phyloP scores from a whole-genome alignment of 768 basidiomycete genomes.

The Mrakia blollopis region DNA sequence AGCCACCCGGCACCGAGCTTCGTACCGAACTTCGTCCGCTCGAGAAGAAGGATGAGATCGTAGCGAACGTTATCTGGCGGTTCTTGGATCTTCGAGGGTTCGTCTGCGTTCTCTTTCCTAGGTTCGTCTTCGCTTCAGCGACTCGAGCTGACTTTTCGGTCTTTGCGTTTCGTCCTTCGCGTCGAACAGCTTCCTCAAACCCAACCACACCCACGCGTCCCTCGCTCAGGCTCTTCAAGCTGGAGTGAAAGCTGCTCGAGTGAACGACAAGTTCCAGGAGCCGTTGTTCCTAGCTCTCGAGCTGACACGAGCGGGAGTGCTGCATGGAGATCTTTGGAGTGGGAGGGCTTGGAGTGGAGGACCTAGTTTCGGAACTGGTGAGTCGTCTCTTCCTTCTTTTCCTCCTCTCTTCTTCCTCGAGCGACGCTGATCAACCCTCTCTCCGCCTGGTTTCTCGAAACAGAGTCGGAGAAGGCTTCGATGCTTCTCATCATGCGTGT shows the following conservation, averaged over 20 bases:
- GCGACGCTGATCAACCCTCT: constrained; percentile 34
- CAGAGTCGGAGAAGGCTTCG: constrained; percentile 88
- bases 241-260: constrained; percentile 66
- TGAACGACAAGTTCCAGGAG: constrained; percentile 99
- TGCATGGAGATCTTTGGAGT: constrained; percentile 90
- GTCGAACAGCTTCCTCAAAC: constrained; percentile 70
- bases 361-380: constrained; percentile 87
- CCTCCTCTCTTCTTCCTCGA: constrained; percentile 4
- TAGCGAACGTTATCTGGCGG: constrained; percentile 97
- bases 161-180: constrained; percentile 17
- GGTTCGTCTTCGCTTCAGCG: no score
- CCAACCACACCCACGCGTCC: constrained; percentile 80
- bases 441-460: constrained; percentile 31
- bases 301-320: constrained; percentile 89
- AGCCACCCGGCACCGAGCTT: constrained; percentile 39
- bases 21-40: constrained; percentile 51
- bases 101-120: constrained; percentile 41
- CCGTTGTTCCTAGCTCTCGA: constrained; percentile 91
- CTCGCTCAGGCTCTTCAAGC: constrained; percentile 86
- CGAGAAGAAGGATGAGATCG: constrained; percentile 97
- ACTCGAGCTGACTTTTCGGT: no score
- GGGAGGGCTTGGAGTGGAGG: constrained; percentile 85
- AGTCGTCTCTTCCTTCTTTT: constrained; percentile 40
- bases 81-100: constrained; percentile 95
- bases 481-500: constrained; percentile 96